phyloP scores from a whole-genome alignment of 2,329 filamentous ascomycete genomes.

The Camillea tinctor region DNA sequence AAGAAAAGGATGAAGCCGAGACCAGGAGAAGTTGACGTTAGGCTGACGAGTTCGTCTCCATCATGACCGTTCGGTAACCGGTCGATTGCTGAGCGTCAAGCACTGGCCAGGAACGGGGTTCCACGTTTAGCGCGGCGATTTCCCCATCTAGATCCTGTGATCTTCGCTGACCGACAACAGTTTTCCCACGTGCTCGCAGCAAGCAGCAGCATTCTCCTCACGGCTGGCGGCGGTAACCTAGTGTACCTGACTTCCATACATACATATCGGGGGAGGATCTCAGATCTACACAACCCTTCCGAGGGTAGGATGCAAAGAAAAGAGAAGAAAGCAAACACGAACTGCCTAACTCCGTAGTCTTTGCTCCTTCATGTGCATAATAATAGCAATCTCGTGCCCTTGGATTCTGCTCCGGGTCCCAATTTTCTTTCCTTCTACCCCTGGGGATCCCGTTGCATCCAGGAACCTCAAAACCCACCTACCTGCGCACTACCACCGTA shows the following conservation, averaged over 20 bases:
- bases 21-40: not conserved
- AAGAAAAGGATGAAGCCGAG: no score
- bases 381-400: not conserved
- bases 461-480: no score
- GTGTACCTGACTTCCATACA: no score
- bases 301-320: not conserved
- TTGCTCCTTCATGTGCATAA: not conserved
- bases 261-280: not conserved
- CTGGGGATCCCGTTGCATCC: no score
- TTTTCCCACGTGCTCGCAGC: not conserved
- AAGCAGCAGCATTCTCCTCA: not conserved
- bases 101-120: not conserved
- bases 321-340: not conserved
- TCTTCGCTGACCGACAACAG: not conserved
- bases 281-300: not conserved
- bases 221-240: no score
- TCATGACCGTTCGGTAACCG: not conserved
- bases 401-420: no score
- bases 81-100: not conserved
- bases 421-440: no score
- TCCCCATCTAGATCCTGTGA: not conserved
- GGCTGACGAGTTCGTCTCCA: not conserved
- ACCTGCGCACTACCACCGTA: no score
- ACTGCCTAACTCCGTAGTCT: not conserved
- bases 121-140: not conserved